Conservation (phyloP, 768 basidiomycete species). For the Russula earlei region DNA sequence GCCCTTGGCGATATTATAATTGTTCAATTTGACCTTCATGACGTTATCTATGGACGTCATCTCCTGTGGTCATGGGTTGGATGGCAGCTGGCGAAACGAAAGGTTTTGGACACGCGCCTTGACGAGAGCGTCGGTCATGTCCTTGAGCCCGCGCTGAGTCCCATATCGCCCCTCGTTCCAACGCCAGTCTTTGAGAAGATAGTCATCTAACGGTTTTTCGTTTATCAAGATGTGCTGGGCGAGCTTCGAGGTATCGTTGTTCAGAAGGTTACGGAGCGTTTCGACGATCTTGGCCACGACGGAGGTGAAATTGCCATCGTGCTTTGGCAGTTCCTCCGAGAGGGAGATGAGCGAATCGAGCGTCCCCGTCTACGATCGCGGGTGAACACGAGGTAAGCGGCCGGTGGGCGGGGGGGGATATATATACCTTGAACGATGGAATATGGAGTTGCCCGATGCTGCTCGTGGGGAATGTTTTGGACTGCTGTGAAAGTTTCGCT, state of each 20-base stretch:
- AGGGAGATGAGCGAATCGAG: slow-evolving; percentile 80
- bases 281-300: slow-evolving; percentile 91
- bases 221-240: slow-evolving; percentile 71
- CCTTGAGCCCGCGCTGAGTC: slow-evolving; percentile 67
- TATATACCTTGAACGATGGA: slow-evolving; percentile 79
- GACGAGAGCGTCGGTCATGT: slow-evolving; percentile 76
- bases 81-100: slow-evolving; percentile 1
- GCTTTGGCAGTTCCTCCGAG: slow-evolving; percentile 89
- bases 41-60: slow-evolving; percentile 90
- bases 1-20: slow-evolving; percentile 92
- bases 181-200: slow-evolving; percentile 72
- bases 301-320: slow-evolving; percentile 77
- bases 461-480: slow-evolving; percentile 37
- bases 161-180: slow-evolving; percentile 95
- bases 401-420: slow-evolving; percentile 10
- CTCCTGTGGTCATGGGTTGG: slow-evolving; percentile 46
- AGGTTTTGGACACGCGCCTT: slow-evolving; percentile 46
- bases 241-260: slow-evolving; percentile 74
- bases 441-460: slow-evolving; percentile 60
- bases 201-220: slow-evolving; percentile 69
- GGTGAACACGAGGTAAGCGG: neutral
- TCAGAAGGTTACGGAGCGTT: slow-evolving; percentile 80
- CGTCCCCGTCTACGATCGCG: slow-evolving; percentile 68
- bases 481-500: slow-evolving; percentile 50
- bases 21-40: slow-evolving; percentile 84